Conservation (phyloP, 2,329 filamentous ascomycete species). For the Phyllosticta capitalensis region DNA sequence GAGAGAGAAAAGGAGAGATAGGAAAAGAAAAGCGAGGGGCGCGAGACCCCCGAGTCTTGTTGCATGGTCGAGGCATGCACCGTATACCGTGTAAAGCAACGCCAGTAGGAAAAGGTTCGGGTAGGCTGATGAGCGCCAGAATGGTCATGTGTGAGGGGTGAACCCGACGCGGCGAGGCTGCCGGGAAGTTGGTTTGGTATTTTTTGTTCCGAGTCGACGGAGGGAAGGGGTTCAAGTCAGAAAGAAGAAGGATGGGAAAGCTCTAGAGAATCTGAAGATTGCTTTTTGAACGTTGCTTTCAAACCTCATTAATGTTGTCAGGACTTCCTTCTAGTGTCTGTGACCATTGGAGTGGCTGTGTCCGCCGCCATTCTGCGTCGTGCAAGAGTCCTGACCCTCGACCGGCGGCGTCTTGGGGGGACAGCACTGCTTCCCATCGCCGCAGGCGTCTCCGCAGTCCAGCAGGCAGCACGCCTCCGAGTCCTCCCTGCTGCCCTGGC, state of each 20-base stretch:
- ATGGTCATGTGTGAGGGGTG: background rate
- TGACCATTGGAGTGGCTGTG: background rate
- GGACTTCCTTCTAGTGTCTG: background rate
- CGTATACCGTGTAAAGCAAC: background rate
- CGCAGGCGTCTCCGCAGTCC: conserved; percentile 36
- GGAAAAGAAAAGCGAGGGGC: background rate
- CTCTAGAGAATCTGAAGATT: no score
- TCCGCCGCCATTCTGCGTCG: conserved; percentile 2
- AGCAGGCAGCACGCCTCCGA: conserved; percentile 29
- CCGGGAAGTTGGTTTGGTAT: background rate
- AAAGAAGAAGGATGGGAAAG: no score
- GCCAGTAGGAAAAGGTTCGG: background rate
- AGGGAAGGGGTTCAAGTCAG: no score
- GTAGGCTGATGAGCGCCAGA: background rate
- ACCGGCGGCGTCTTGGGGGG: conserved; percentile 17
- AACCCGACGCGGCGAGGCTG: no score
- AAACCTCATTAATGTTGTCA: background rate
- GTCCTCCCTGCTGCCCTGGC: conserved; percentile 9
- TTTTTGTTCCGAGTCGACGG: background rate
- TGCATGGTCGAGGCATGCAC: no score
- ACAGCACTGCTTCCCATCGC: conserved; percentile 33
- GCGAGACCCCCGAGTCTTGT: no score
- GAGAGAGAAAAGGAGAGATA: background rate
- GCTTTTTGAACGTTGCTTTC: background rate
- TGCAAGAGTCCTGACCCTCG: conserved; percentile 1